A percentile compares a stretch with the other conserved stretches of the same genome.
Evolutionary conservation across 257 asterid species (phyloP).

Genomic region (Oldenlandia corymbosa): DNA sequence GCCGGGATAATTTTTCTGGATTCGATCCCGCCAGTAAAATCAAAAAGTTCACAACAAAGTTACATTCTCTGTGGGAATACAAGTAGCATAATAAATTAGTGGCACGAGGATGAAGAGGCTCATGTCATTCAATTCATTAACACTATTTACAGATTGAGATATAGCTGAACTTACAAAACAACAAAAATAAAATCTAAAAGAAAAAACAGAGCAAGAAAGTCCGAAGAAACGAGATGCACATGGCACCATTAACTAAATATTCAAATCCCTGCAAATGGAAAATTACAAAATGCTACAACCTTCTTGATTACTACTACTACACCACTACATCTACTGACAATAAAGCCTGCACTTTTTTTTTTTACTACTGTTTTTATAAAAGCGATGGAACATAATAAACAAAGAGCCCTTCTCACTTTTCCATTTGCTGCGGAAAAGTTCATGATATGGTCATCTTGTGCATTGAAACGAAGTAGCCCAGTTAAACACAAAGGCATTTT

Average conservation of each 20-base stretch:
- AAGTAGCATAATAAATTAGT: not conserved
- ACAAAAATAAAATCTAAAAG: not conserved
- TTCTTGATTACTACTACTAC: not conserved
- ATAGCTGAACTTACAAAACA: not conserved
- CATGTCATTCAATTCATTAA: not conserved
- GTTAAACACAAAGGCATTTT: too few species aligned
- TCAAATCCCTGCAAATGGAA: not conserved
- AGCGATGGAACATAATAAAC: constrained; percentile 28
- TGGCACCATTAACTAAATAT: constrained; percentile 13
- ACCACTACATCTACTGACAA: too few species aligned
- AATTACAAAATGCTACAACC: not conserved
- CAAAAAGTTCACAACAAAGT: too few species aligned
- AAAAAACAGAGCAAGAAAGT: not conserved
- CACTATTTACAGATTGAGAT: not conserved
- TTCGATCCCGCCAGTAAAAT: too few species aligned
- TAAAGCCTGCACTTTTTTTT: too few species aligned
- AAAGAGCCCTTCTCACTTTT: constrained; percentile 12
- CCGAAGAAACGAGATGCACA: constrained; percentile 16
- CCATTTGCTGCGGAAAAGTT: too few species aligned
- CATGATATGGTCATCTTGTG: too few species aligned
- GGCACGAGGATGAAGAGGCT: not conserved
- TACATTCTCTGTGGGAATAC: too few species aligned
- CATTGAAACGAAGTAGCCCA: too few species aligned
- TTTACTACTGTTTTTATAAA: too few species aligned
- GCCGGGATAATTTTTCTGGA: too few species aligned